Base-by-base conservation (phyloP, 1,139 yeast genomes). In the Geotrichum australiense region DNA sequence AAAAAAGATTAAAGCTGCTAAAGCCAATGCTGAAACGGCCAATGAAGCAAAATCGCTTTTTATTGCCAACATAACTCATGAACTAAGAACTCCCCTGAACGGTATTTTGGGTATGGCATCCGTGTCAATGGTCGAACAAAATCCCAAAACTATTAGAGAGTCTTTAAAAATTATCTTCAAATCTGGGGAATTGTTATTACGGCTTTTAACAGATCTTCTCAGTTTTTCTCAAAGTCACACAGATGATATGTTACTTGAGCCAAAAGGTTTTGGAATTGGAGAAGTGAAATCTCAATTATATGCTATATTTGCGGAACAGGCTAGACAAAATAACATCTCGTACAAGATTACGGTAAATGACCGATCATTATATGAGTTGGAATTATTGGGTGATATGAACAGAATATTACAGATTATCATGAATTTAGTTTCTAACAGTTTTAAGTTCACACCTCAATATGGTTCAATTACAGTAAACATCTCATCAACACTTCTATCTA, bases 51-150 rank as follows among this genome's bases (percentile, higher is more conserved):
- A 87, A 55, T 85, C 96, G 0, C 86, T 86, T 4, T 87, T 87
- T 59, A 86, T 87, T 56, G 96, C 96, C 4, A 87, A 87, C 58
- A 87, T 87, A 26, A 85, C 96, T 0, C 96, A 87, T 58, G 96
- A 87, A 62, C 70, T 87, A 56, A 71, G 96, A 54, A 87, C 96
- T 0, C 96, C 96, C 1, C 66, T 87, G 50, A 87, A 87, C 62
- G 96, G 96, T 60, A 87, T 87, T 29, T 65, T 87, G 43, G 96
- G 96, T 47, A 85, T 87, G 94, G 83, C 96, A 0, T 80, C 94
- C 2, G 83, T 87, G 46, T 91, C 95, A 5, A 80, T 85, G 86
- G 91, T 83, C 25, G 95, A 85, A 58, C 68, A 70, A 14, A 91
- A 86, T 53, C 71, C 71, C 3, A 61, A 68, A n/a, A 75, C 77